Base-by-base conservation (phyloP, 2,329 filamentous ascomycete genomes). In the Madurella fahalii region DNA sequence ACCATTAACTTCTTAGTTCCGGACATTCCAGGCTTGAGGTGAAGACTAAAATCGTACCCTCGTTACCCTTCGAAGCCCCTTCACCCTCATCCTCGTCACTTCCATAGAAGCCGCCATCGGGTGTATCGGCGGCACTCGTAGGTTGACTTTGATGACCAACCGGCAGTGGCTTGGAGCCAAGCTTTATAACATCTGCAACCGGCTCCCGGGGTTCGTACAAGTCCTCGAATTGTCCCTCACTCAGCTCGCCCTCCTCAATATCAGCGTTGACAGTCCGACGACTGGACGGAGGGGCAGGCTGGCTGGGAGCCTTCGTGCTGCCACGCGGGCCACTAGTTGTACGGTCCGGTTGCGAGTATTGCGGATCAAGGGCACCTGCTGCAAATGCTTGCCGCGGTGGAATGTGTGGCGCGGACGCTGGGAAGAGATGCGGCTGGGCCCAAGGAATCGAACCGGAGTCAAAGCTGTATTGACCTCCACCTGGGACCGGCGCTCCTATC, bases 241-340 rank as follows among this genome's bases (percentile, higher is more conserved):
- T 88, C 31, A 94, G 68, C 68, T 95, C 90, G 15, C 87, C 89
- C 64, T 95, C 89, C 64, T 94, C 89, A 25, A 70, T 58, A 17
- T 62, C 62, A 8, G 65, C 61, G 25, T 52, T 51, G 5, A 34
- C 31, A 4, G 48, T 20, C n/a, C 49, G 47, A 4, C 34, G 50
- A 3, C 51, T 32, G 3, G 31, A 30, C n/a, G 25, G 40, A 15
- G 50, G 30, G 15, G 51, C 50, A 12, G 57, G 44, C n/a, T 55
- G 50, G 7, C 16, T 42, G 13, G 46, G 44, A 8, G 42, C 11
- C 17, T 46, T 49, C 12, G 31, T 41, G n/a, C 13, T 17, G 12
- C 15, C 20, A 2, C 15, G 42, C 30, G 18, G 34, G 9, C 16
- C 32, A 49, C 18, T 34, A 40, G 37, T 20, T 37, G 20, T 17